Evolutionary conservation across 2,329 filamentous ascomycete species (phyloP).

Genomic region (Onygenales sp.): DNA sequence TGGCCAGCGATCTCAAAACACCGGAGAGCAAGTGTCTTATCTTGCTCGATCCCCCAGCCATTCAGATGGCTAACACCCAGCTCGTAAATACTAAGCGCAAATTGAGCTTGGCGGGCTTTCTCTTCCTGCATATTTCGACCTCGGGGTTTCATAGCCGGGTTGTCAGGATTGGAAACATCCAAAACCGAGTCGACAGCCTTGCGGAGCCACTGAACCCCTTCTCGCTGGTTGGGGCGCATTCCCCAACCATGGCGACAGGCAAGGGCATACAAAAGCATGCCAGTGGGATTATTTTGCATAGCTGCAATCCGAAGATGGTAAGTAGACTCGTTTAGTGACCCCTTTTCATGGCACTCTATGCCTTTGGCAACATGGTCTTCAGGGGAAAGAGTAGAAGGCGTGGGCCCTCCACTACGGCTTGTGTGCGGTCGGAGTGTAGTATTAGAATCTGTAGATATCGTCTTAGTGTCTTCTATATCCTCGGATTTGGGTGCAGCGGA

Average conservation of each 20-base stretch:
- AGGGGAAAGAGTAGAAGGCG: constrained; percentile 28
- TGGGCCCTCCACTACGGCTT: constrained; percentile 17
- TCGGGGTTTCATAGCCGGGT: constrained; percentile 43
- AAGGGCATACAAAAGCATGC: constrained; percentile 90
- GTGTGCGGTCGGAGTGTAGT: constrained; percentile 47
- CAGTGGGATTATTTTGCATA: constrained; percentile 74
- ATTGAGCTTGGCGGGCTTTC: constrained; percentile 82
- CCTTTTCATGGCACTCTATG: constrained; percentile 80
- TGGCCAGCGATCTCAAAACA: constrained; percentile 95
- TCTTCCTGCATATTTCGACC: constrained; percentile 56
- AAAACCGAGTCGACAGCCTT: constrained; percentile 79
- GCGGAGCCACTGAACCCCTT: constrained; percentile 85
- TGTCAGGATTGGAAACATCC: constrained; percentile 68
- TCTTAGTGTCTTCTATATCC: constrained; percentile 34
- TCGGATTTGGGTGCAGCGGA: constrained; percentile 6
- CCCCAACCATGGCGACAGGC: constrained; percentile 97
- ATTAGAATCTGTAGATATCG: constrained; percentile 53
- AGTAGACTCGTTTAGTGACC: constrained; percentile 83
- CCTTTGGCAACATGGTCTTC: constrained; percentile 88
- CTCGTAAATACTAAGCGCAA: constrained; percentile 92
- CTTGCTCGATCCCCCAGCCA: constrained; percentile 92
- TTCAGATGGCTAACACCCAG: constrained; percentile 96
- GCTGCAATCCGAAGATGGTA: constrained; percentile 91
- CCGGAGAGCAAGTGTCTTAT: constrained; percentile 74
- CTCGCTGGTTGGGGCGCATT: constrained; percentile 82